These are phyloP conservation scores for Colletotrichum shisoi DNA, from an alignment of 2,329 filamentous ascomycete genomes.

Conservation along the genomic window DNA sequence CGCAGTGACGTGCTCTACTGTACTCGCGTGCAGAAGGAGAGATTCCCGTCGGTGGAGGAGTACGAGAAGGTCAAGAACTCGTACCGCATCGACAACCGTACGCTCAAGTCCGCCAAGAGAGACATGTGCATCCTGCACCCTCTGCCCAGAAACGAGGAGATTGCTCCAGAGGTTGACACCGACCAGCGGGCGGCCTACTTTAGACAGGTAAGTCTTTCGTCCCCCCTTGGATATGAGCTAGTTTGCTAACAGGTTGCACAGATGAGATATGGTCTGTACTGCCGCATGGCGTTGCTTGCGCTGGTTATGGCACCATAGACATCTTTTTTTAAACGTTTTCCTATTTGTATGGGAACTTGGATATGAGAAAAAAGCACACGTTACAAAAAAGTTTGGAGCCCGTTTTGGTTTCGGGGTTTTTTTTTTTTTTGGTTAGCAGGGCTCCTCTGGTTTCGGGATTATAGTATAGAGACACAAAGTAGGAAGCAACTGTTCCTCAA, in stretches of 20 bases:
- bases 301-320: slow-evolving; percentile 72
- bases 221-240: not conserved
- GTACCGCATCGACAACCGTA: slow-evolving; percentile 88
- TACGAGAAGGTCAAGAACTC: slow-evolving; percentile 89
- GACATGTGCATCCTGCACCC: slow-evolving; percentile 97
- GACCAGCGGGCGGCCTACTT: slow-evolving; percentile 98
- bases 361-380: slow-evolving; percentile 30
- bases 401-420: slow-evolving; percentile 22
- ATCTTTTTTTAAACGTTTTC: slow-evolving; percentile 33
- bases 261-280: slow-evolving; percentile 98
- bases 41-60: slow-evolving; percentile 80
- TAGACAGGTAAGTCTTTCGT: slow-evolving; percentile 80
- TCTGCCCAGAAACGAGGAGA: slow-evolving; percentile 89
- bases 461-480: slow-evolving; percentile 34
- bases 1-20: slow-evolving; percentile 94
- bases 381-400: slow-evolving; percentile 30
- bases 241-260: slow-evolving; percentile 58
- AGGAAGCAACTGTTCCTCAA: slow-evolving; percentile 38
- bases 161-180: slow-evolving; percentile 95
- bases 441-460: slow-evolving; percentile 21
- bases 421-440: slow-evolving; percentile 15
- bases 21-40: slow-evolving; percentile 95
- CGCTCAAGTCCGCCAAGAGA: slow-evolving; percentile 88
- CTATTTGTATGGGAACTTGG: slow-evolving; percentile 13
- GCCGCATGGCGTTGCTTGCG: slow-evolving; percentile 95